Evolutionary conservation across 805 yeast species (phyloP), one percentile per base, ranked within the genome.

Genomic region (Ogataea saltuana): DNA sequence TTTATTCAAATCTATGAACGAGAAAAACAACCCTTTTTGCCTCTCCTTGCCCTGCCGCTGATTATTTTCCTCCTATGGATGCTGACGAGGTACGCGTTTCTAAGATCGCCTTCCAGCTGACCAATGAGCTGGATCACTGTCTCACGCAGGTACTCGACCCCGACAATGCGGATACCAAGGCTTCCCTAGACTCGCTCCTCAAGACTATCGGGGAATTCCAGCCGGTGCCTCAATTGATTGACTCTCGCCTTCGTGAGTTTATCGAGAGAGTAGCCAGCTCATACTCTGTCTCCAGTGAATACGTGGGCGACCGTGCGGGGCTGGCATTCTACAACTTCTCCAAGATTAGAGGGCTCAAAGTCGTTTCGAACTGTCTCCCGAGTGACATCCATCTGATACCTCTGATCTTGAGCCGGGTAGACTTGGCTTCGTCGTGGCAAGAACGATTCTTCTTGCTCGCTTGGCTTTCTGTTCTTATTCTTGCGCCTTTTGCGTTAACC

Each of bases 401-500:
- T 0, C 44, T 50, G 3, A 59, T 76, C n/a, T 15, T 72, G 1
- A 28, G 39, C 3, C 45, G 52, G 16, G 43, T 74, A 9, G 54
- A 35, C 45, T 6, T 7, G 35, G 40, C 38, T 4, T 33, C 49
- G 6, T n/a, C 37, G 13, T 79, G 84, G 86, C 69, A 73, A 37
- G 68, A 68, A 22, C 57, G 65, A 26, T 81, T 68, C 44, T 61
- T 82, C 9, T 56, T 80, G 31, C 61, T 88, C 7, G 66, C 85
- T 3, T 90, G 96, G 96, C 69, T 88, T 8, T 74, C 83, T 0
- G 78, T 83, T 8, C 64, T 89, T 17, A 74, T 81, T 0, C 65
- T 85, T n/a, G 78, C 82, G 0, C 97, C 98, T 0, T 89, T 90
- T 56, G 72, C 77, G 2, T 65, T 90, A 19, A 63, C 60, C 1